Evolutionary conservation across 352 stramenopile genomes (phyloP), one percentile per base, ranked within the genome.

Genomic region (Phytopythium vexans): DNA sequence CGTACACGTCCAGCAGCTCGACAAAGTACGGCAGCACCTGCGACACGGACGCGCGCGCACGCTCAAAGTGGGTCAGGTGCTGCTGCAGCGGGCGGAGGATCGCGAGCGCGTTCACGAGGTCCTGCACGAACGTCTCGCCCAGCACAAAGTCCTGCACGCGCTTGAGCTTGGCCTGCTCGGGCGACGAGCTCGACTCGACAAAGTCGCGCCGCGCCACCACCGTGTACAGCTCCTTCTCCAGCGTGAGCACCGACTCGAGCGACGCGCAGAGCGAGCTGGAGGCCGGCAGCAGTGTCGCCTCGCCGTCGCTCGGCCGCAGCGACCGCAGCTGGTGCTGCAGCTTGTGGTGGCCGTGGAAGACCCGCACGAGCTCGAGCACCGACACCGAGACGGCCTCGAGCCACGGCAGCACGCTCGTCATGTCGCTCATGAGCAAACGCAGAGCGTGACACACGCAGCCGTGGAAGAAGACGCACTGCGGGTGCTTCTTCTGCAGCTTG

Each of bases 141-240:
- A 89, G 49, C 11, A 89, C 70, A 45, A 89, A 89, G 48, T 87
- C 74, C 60, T 87, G 79, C 7, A 88, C 66, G 1, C 72, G 64
- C 45, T 72, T 75, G 31, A 75, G 60, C 14, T 68, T 72, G 36
- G 73, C 68, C n/a, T 82, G 70, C 36, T 87, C 57, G 4, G 62
- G 54, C 2, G 59, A 64, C 5, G 36, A 8, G 34, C 45, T 69
- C 34, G 71, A 53, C 4, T 85, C 72, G 4, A 82, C 65, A 61
- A 89, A 89, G 51, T 85, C 70, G 54, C 76, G 66, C 40, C 74
- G 69, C 12, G 79, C 79, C 21, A 86, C 79, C 1, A 86, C 51
- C 1, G 54, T 56, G 36, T 83, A 80, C 9, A 89, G 58, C 40
- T 77, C 62, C 40, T 74, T 71, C 42, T 89, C 79, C 5, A 70